Base-by-base conservation (phyloP, 768 basidiomycete species). In the Calocera cornea region DNA sequence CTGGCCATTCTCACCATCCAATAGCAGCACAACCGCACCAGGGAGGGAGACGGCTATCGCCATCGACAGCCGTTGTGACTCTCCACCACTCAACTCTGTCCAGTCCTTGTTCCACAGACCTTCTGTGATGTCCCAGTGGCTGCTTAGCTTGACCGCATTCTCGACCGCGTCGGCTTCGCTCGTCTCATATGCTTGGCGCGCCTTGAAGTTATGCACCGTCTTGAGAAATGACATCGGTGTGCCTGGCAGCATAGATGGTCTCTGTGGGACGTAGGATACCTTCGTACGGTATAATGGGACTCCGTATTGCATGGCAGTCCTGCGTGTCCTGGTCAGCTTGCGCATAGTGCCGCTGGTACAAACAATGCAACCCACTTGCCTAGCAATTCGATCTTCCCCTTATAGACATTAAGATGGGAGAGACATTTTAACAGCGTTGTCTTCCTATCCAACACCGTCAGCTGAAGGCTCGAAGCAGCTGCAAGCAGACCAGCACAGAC, bases 231-330 rank as follows among this genome's bases (percentile, higher is more conserved):
- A 86, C 27, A 81, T 79, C 0, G 93, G 93, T 1, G 88, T 87
- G 2, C 88, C 88, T 1, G 91, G 84, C 24, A 95, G 83, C n/a
- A 95, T 79, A 0, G 92, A 89, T 0, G 93, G 88, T 41, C 93
- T 81, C 76, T 95, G 93, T 0, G 93, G 92, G 29, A 95, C 86
- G 74, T 95, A 95, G 68, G 87, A 83, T 1, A 95, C 86, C 66
- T 81, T 83, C 0, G 87, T 92, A 64, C 93, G 85, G 77, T 86
- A 95, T 19, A 74, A 73, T 1, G 93, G 90, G 27, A 93, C 83
- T 73, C 72, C 67, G 54, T 72, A 70, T 41, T 74, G 67, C 29
- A 60, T 33, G 36, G 74, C 68, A 41, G 67, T 72, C 60, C 74
- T 74, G n/a, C 50, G 63, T 41, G 38, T n/a, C n/a, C n/a, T n/a